A percentile compares a stretch with the other conserved stretches of the same genome.
Conservation (phyloP, 805 yeast genomes). For the Barnettozyma sp. region DNA sequence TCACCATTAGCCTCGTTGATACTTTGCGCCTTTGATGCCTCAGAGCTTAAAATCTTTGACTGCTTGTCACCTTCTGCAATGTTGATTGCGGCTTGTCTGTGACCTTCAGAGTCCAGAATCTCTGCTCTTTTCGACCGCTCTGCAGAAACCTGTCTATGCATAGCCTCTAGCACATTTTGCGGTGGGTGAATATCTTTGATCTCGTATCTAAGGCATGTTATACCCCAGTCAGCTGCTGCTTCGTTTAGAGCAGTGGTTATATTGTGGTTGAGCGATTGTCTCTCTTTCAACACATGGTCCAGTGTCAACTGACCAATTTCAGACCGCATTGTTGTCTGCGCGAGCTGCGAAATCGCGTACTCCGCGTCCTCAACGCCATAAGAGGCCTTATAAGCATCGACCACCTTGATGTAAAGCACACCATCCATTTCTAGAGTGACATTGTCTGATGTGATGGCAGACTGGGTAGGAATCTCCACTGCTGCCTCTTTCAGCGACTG, state of each 20-base stretch:
- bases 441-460: conserved; percentile 81
- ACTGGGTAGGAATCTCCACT: conserved; percentile 77
- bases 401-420: conserved; percentile 67
- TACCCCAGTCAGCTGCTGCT: conserved; percentile 84
- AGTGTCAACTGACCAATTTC: conserved; percentile 80
- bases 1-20: conserved; percentile 71
- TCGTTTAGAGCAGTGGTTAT: conserved; percentile 77
- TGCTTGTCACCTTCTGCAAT: conserved; percentile 78
- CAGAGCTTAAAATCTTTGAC: conserved; percentile 66
- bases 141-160: conserved; percentile 87
- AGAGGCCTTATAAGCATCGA: conserved; percentile 78
- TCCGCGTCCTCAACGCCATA: conserved; percentile 87
- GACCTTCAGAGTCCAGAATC: conserved; percentile 81
- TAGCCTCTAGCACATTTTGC: conserved; percentile 74
- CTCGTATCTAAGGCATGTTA: conserved; percentile 75
- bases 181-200: conserved; percentile 89
- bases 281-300: conserved; percentile 71
- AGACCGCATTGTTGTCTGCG: conserved; percentile 86
- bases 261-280: conserved; percentile 64
- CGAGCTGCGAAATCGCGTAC: conserved; percentile 78
- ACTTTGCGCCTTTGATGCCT: conserved; percentile 54
- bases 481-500: conserved; percentile 80
- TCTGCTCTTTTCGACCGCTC: conserved; percentile 85
- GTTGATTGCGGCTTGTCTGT: conserved; percentile 70
- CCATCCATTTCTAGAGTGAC: conserved; percentile 84